Evolutionary conservation across 495 filamentous ascomycete genomes (phyloP).

Genomic region (Staphylotrichum tortipilum): DNA sequence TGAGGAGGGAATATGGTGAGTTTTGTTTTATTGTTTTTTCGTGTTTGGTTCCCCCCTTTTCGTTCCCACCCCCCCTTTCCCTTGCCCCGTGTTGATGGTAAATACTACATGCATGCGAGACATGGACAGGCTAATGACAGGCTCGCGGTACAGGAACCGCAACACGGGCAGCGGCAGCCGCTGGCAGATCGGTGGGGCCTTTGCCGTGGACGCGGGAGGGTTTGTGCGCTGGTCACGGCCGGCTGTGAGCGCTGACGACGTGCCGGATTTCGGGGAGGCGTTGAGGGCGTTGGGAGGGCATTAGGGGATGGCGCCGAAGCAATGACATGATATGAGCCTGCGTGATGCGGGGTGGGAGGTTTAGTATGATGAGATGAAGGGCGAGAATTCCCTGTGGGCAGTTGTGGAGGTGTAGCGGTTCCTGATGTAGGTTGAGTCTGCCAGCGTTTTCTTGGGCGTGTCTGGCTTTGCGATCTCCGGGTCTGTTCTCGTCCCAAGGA

Average conservation of each 20-base stretch:
- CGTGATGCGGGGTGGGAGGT: too few relatives aligned
- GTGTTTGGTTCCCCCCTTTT: neutral
- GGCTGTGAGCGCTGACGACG: slow-evolving; percentile 37
- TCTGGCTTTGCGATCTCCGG: too few relatives aligned
- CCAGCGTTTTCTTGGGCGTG: neutral
- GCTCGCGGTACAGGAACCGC: neutral
- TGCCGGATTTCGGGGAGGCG: slow-evolving; percentile 42
- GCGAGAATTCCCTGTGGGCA: too few relatives aligned
- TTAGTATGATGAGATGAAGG: too few relatives aligned
- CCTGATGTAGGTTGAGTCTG: too few relatives aligned
- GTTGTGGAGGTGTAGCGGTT: too few relatives aligned
- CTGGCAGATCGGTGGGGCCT: slow-evolving; percentile 53
- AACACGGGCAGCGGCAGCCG: slow-evolving; percentile 43
- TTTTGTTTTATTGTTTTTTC: neutral
- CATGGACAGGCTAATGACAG: too few relatives aligned
- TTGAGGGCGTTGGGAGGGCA: slow-evolving; percentile 23
- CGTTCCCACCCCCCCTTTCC: too few relatives aligned
- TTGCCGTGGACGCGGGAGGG: slow-evolving; percentile 44
- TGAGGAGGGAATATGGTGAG: slow-evolving; percentile 48
- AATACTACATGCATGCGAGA: too few relatives aligned
- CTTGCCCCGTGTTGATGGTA: too few relatives aligned
- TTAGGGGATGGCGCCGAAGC: too few relatives aligned
- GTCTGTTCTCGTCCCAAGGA: neutral
- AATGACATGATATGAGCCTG: neutral
- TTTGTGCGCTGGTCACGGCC: slow-evolving; percentile 39